Evolutionary conservation across 805 yeast species (phyloP).

Genomic region (Candida alai): DNA sequence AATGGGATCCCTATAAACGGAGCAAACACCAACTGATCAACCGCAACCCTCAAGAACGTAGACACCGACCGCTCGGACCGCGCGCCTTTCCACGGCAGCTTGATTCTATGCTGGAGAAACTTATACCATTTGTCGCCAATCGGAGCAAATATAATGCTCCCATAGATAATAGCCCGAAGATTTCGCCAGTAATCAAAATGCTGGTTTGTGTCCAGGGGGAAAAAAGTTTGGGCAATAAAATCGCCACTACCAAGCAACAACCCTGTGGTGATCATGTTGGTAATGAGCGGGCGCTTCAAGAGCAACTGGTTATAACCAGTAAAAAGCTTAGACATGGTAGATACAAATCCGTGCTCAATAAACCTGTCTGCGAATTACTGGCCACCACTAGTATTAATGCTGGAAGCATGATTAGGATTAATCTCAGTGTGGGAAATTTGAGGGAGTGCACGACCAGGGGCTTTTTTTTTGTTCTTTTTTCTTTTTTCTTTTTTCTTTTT

Average conservation of each 20-base stretch:
- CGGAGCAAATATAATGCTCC: constrained; percentile 72
- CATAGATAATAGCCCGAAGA: constrained; percentile 62
- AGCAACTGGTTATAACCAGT: constrained; percentile 21
- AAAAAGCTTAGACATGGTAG: constrained; percentile 1
- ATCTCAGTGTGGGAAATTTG: too few species aligned
- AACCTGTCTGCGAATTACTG: too few species aligned
- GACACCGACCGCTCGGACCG: constrained; percentile 8
- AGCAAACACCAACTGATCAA: constrained; percentile 75
- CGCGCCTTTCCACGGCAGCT: constrained; percentile 25
- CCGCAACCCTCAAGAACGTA: constrained; percentile 45
- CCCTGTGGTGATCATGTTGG: constrained; percentile 50
- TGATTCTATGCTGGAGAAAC: constrained; percentile 37
- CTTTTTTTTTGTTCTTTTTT: too few species aligned
- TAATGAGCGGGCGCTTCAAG: constrained; percentile 35
- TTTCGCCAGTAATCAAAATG: constrained; percentile 54
- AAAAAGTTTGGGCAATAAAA: constrained; percentile 58
- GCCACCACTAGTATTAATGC: too few species aligned
- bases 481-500: constrained; percentile 2
- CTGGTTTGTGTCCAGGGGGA: constrained; percentile 24
- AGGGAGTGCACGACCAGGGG: too few species aligned
- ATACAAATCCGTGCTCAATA: background rate
- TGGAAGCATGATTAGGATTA: too few species aligned
- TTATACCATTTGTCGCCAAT: constrained; percentile 71
- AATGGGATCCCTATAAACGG: constrained; percentile 70
- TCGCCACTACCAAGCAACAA: constrained; percentile 73